Base-by-base conservation (phyloP, 257 asterid genomes). In the Paraleonurus japonicus region DNA sequence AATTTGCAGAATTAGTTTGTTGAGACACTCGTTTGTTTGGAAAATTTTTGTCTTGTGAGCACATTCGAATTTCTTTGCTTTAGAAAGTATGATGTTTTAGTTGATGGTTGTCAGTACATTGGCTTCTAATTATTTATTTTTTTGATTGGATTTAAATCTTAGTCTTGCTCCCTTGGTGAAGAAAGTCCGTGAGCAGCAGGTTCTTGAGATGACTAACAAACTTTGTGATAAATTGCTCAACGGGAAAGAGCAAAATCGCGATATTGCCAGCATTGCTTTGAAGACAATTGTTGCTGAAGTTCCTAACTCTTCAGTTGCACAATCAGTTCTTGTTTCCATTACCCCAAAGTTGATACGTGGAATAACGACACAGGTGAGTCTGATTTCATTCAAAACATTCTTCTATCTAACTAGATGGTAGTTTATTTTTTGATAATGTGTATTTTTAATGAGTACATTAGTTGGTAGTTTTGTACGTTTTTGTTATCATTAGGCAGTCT, bases 251-350 rank as follows among this genome's bases (percentile, higher is more conserved):
- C 97, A 85, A 76, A 88, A 92, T 47, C 96, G 95, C 61, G 99
- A 95, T 77, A 90, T 89, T 63, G 95, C 99, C 13, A 92, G 99
- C 83, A 95, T 95, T 81, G 99, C 99, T 72, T 78, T 95, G 84
- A 95, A 95, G 90, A 89, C 99, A 53, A 85, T 95, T 82, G 89
- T 95, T 80, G 83, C 97, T 65, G 99, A 95, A 92, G 98, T 95
- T 78, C 98, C 99, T 75, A 78, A 81, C 59, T 67, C 89, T 39
- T 69, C 93, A 70, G 85, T 83, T 73, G 96, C 96, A 71, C 90
- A 86, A 78, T 79, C 88, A 45, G 83, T 95, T 75, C 95, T 92
- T 54, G 85, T 83, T 32, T 85, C 96, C 57, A 81, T 89, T 70
- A 84, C 97, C 5, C 99, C 99, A 4, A 92, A 95, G 86, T 81